Evolutionary conservation across 768 basidiomycete genomes (phyloP).

Genomic region (Hygrophorus russula): DNA sequence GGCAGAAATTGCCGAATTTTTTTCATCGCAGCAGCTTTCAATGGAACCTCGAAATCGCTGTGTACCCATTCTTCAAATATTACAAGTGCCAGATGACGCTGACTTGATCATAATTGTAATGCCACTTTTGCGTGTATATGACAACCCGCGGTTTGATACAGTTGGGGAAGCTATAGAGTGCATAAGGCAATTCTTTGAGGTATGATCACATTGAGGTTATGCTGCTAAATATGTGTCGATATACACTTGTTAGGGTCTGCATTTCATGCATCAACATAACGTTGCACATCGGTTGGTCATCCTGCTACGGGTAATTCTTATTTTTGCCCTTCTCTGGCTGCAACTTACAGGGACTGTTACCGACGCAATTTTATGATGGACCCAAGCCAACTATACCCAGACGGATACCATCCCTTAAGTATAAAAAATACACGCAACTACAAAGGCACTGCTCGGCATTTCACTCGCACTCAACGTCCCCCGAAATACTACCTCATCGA

Average conservation of each 20-base stretch:
- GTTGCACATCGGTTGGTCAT: constrained; percentile 15
- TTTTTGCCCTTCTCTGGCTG: not conserved
- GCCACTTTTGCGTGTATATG: constrained; percentile 14
- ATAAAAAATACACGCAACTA: too few species aligned
- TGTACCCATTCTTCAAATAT: constrained; percentile 17
- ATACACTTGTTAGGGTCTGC: constrained; percentile 12
- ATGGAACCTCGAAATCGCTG: constrained; percentile 23
- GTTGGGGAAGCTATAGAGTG: constrained; percentile 21
- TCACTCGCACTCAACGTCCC: too few species aligned
- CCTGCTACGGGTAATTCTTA: not conserved
- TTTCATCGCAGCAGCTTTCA: constrained; percentile 9
- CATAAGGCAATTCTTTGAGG: constrained; percentile 19
- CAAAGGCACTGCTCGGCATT: too few species aligned
- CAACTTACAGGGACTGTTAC: too few species aligned
- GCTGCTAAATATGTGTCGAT: not conserved
- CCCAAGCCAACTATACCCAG: too few species aligned
- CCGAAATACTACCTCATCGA: too few species aligned
- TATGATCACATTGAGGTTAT: not conserved
- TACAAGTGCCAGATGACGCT: constrained; percentile 12
- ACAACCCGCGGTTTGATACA: constrained; percentile 17
- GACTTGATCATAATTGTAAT: constrained; percentile 17
- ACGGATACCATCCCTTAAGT: too few species aligned
- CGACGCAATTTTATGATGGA: too few species aligned
- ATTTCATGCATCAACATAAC: constrained; percentile 14
- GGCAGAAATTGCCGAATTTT: constrained; percentile 17